Conservation (phyloP, 148 eudicot genomes). For the Rhododendron ferrugineum region DNA sequence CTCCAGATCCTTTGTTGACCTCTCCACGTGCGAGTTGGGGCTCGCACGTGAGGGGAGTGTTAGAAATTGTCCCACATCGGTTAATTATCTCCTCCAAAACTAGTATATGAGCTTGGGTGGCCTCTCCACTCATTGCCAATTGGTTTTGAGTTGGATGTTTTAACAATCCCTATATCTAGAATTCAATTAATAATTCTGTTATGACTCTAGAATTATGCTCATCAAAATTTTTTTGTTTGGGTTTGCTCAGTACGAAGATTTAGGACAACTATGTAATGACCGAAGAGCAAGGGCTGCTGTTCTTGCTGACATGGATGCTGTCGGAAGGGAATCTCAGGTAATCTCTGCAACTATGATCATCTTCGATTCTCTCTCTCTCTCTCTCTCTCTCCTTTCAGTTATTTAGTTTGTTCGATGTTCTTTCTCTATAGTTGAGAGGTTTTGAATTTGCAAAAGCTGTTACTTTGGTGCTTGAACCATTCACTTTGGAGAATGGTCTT, state of each 20-base stretch:
- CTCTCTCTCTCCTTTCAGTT: not conserved
- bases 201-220: not conserved
- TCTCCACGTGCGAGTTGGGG: no score
- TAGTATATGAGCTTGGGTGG: no score
- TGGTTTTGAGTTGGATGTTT: no score
- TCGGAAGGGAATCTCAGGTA: conserved; percentile 85
- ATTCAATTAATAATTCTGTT: not conserved
- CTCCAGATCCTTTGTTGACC: no score
- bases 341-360: not conserved
- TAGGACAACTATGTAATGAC: conserved; percentile 63
- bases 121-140: no score
- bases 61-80: no score
- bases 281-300: conserved; percentile 78
- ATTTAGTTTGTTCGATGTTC: not conserved
- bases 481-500: conserved; percentile 79
- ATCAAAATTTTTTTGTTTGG: not conserved
- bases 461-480: conserved; percentile 79
- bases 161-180: not conserved
- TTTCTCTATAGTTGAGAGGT: conserved; percentile 58
- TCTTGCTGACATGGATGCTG: conserved; percentile 73
- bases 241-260: conserved; percentile 49
- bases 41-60: no score
- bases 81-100: no score
- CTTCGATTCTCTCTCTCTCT: not conserved
- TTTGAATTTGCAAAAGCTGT: conserved; percentile 84